Evolutionary conservation across 257 asterid species (phyloP).

Genomic region (Petrea volubilis): DNA sequence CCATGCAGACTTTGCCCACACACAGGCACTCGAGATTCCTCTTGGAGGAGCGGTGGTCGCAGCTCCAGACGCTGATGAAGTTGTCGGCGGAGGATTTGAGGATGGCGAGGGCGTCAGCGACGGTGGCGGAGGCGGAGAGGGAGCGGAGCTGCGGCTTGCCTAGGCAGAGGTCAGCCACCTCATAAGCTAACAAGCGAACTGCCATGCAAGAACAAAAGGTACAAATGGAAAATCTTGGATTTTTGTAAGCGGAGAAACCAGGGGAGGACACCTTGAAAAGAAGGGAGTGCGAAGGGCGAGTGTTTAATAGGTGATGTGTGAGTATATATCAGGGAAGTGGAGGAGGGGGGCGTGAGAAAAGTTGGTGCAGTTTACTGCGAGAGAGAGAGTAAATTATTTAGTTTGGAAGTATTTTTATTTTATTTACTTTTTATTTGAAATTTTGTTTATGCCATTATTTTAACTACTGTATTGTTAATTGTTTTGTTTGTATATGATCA

Average conservation of each 20-base stretch:
- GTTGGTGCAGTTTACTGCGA: background rate
- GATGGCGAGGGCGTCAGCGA: slow-evolving; percentile 63
- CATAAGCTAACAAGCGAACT: slow-evolving; percentile 49
- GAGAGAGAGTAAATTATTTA: background rate
- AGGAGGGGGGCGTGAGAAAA: background rate
- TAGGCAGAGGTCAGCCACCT: slow-evolving; percentile 89
- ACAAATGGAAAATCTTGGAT: background rate
- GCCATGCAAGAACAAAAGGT: slow-evolving; percentile 60
- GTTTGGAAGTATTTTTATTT: no score
- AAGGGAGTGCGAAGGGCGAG: background rate
- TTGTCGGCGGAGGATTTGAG: slow-evolving; percentile 51
- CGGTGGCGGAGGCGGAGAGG: slow-evolving; percentile 65
- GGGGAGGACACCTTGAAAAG: background rate
- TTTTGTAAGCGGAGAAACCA: slow-evolving; percentile 4
- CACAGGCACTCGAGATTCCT: slow-evolving; percentile 47
- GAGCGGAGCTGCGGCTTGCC: slow-evolving; percentile 88
- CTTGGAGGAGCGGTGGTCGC: slow-evolving; percentile 44
- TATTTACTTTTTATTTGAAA: no score
- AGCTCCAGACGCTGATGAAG: slow-evolving; percentile 73
- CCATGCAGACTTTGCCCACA: slow-evolving; percentile 80
- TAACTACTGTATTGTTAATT: no score
- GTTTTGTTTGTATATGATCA: no score
- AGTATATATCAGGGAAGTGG: background rate
- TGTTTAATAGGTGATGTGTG: background rate
- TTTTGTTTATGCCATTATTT: no score